A percentile compares a stretch with the other conserved stretches of the same genome.
phyloP scores from a whole-genome alignment of 163 green algal species.

The Dunaliella salina region DNA sequence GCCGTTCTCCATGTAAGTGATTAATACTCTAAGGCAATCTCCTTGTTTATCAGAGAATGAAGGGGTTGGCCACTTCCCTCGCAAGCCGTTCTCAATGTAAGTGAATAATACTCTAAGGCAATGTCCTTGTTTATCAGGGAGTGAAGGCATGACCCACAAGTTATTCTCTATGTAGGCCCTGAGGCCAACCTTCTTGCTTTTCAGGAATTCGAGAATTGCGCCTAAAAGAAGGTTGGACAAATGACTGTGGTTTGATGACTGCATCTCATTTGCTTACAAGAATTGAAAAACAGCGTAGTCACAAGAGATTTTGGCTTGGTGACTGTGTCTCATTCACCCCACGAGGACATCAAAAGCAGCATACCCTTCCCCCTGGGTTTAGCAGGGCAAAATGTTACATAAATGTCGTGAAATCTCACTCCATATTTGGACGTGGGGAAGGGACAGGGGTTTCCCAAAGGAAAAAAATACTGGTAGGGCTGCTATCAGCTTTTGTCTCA shows the following conservation, averaged over 20 bases:
- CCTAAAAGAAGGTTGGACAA: background rate
- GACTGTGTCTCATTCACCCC: background rate
- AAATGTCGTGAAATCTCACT: too few species aligned
- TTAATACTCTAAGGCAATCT: background rate
- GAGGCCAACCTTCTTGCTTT: background rate
- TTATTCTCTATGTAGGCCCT: conserved; percentile 62
- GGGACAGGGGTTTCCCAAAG: too few species aligned
- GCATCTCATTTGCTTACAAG: background rate
- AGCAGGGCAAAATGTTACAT: too few species aligned
- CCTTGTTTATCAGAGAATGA: conserved; percentile 24
- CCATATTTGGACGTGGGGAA: too few species aligned
- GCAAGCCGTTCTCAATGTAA: conserved; percentile 67
- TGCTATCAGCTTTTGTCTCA: too few species aligned
- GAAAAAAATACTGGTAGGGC: too few species aligned
- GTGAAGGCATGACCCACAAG: conserved; percentile 50
- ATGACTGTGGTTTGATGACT: background rate
- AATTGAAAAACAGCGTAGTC: too few species aligned
- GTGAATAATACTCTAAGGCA: background rate
- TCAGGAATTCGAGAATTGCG: background rate
- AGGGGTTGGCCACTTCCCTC: conserved; percentile 51
- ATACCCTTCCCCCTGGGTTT: too few species aligned
- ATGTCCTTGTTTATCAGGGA: conserved; percentile 14
- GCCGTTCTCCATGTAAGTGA: conserved; percentile 63
- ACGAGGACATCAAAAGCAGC: too few species aligned
- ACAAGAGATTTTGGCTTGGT: background rate